Percentiles rank a stretch among this genome's conserved stretches.
Conservation (phyloP, 1,139 yeast genomes). For the Saccharomycopsis phalli region DNA sequence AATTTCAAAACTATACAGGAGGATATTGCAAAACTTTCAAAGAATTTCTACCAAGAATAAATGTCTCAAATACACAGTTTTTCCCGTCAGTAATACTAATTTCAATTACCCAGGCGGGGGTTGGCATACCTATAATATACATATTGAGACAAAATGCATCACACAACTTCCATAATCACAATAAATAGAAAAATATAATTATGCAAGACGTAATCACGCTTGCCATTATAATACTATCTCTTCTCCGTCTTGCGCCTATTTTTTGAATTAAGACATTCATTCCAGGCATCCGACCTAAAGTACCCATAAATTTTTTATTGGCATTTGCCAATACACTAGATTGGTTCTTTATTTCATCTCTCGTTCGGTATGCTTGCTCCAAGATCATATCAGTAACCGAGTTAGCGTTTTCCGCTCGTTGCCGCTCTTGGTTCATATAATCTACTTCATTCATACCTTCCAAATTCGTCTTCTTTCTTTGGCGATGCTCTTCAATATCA, state of each 20-base stretch:
- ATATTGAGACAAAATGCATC: no score
- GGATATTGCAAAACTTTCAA: constrained; percentile 5
- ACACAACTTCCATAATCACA: constrained; percentile 6
- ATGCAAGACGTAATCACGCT: constrained; percentile 66
- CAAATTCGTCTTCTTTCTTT: constrained; percentile 29
- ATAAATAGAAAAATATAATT: constrained; percentile 44
- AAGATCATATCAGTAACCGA: constrained; percentile 70
- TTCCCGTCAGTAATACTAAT: no score
- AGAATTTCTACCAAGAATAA: constrained; percentile 8
- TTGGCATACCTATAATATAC: no score
- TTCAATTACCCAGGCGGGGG: no score
- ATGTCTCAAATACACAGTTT: no score
- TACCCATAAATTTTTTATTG: constrained; percentile 51
- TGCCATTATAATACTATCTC: constrained; percentile 83
- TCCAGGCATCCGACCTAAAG: constrained; percentile 72
- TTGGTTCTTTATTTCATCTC: constrained; percentile 77
- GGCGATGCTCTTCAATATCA: constrained; percentile 59
- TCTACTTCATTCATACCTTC: constrained; percentile 38
- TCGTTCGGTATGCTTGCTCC: constrained; percentile 77
- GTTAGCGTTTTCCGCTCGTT: constrained; percentile 66
- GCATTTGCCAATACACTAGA: constrained; percentile 56
- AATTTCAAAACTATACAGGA: not conserved
- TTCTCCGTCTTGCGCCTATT: constrained; percentile 80
- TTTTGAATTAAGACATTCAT: constrained; percentile 64
- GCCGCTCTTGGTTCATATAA: constrained; percentile 70